Evolutionary conservation across 2,329 filamentous ascomycete genomes (phyloP), one percentile per base, ranked within the genome.

Genomic region (Macrophomina pseudophaseolina): DNA sequence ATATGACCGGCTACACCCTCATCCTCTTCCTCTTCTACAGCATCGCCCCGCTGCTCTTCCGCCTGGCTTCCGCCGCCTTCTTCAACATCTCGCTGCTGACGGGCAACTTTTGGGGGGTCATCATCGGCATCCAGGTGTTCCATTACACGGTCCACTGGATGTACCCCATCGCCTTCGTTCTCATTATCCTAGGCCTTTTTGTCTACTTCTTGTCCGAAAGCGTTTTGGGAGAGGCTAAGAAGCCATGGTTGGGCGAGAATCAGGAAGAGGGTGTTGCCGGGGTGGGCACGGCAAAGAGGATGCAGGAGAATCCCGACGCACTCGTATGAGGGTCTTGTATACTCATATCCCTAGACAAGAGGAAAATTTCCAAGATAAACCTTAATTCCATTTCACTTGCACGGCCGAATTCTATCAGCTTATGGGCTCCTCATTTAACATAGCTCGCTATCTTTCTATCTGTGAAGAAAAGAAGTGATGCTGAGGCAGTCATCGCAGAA

Each of bases 21-120:
- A 89, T 90, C 68, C 85, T 99, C 28, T 84, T 86, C 64, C 81
- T 95, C 68, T 99, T 99, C 81, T 99, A 99, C 83, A 89, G 89
- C 7, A 83, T 95, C 3, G 93, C 91, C 0, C 95, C 95, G 0
- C 81, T 98, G 65, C 86, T 99, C 69, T 90, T 98, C 80, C 92
- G 95, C 70, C 91, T 98, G 82, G 91, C 91, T 33, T 91, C 88
- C 16, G 95, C 95, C 2, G 94, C 94, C 23, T 97, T 99, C 81
- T 96, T 97, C 84, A 97, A 99, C 80, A 97, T 98, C 74, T 94
- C 91, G 7, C 83, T 99, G 70, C 84, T 99, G 68, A 98, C 95
- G 2, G 92, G 90, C 72, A 97, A 97, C 81, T 98, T 98, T 82
- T 99, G 95, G 95, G 94, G 93, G 70, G 91, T 97, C 69, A 91